Evolutionary conservation across 2,329 filamentous ascomycete genomes (phyloP), one percentile per base, ranked within the genome.

Genomic region (Alternaria arborescens): DNA sequence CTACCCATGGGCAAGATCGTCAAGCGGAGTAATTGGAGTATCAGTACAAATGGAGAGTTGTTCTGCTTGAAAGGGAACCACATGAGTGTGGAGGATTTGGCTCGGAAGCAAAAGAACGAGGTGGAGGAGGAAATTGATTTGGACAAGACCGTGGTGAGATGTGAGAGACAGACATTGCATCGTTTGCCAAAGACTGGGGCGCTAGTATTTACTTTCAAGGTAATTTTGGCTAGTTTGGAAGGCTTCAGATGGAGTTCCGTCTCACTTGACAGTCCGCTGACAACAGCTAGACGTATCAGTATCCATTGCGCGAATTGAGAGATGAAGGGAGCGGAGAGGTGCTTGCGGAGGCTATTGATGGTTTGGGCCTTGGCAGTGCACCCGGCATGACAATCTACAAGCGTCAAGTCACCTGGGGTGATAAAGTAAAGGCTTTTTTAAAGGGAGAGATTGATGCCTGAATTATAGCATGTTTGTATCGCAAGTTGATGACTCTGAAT

Each of bases 101-200:
- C 53, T 53, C 30, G 73, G 60, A 70, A 10, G 71, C 76, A 41
- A 60, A 71, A 34, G 3, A 16, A 7, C 12, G 70, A 74, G 34
- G 66, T 14, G 24, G 60, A 68, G 3, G 71, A 77, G 46, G 61
- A 73, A 1, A 42, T 71, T 6, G 76, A 86, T 71, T 61, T 86
- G 12, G 75, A 82, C 26, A 78, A 83, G 61, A 80, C 77, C 34
- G 67, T 78, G 26, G 55, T 90, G 22, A 79, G 88, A 4, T 85
- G 82, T 64, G 88, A 90, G 74, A 78, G 86, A 32, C 88, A 90
- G 78, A 87, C 86, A 1, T 73, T 90, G 34, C 86, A 89, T 77
- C 81, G 88, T 1, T 72, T 90, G 26, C 86, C 86, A 4, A 64
- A 76, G 48, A 84, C 81, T 0, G 79, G 80, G 53, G 86, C 86